Percentiles rank a stretch among this genome's conserved stretches.
Conservation (phyloP, 2,329 filamentous ascomycete genomes). For the Arthroderma sp. region DNA sequence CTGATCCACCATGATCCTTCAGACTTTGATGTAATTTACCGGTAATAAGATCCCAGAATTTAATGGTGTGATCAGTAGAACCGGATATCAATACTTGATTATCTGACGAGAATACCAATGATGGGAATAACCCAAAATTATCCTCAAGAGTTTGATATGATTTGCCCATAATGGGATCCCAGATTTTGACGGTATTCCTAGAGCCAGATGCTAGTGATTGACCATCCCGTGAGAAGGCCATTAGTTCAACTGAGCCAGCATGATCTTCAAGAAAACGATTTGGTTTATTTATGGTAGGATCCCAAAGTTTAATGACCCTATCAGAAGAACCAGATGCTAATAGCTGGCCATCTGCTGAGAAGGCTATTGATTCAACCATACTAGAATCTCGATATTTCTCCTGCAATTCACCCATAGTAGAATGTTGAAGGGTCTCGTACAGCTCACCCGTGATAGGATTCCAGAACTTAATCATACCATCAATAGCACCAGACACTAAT, state of each 20-base stretch:
- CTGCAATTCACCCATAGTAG: slow-evolving; percentile 1
- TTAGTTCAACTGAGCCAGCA: not conserved
- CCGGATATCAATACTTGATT: slow-evolving; percentile 4
- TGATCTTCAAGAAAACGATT: slow-evolving; percentile 1
- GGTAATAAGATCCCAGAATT: not conserved
- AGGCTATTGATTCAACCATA: slow-evolving; percentile 9
- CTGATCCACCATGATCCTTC: not conserved
- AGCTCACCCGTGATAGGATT: slow-evolving; percentile 3
- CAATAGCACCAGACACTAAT: slow-evolving; percentile 7
- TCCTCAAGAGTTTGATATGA: slow-evolving; percentile 10
- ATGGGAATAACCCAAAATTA: slow-evolving; percentile 6
- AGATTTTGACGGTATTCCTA: not conserved
- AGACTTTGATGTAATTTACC: not conserved
- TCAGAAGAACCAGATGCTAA: not conserved
- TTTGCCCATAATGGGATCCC: slow-evolving; percentile 4
- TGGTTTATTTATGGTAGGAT: not conserved
- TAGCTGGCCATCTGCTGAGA: slow-evolving; percentile 1
- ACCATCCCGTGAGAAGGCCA: slow-evolving; percentile 3
- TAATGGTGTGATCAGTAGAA: not conserved
- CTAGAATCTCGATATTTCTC: not conserved
- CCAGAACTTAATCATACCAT: slow-evolving; percentile 11
- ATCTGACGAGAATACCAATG: not conserved
- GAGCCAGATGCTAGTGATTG: not conserved
- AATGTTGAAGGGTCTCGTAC: slow-evolving; percentile 10
- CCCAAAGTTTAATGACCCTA: slow-evolving; percentile 3